Evolutionary conservation across 2,329 filamentous ascomycete species (phyloP), one percentile per base, ranked within the genome.

Genomic region (Monilinia fructigena): DNA sequence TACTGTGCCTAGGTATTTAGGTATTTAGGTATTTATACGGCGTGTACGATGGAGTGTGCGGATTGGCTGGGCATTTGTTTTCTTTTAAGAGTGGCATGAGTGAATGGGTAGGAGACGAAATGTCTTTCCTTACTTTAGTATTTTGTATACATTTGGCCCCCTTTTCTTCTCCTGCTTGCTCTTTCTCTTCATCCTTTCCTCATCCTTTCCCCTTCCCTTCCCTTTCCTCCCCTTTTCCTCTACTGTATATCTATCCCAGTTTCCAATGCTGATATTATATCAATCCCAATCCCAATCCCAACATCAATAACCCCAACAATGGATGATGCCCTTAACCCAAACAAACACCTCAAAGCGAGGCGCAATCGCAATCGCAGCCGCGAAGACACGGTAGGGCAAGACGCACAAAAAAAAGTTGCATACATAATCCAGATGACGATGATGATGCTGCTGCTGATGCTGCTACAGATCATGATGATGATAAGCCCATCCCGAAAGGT

Each of bases 311-410:
- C 31, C 31, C 31, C 31, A 35, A 35, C 31, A 4, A 16, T 42
- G 40, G 40, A 45, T 14, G 40, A 45, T 14, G 12, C 40, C 40
- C 12, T 3, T 1, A 45, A 45, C 40, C 11, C 2, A 18, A 14
- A 2, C 16, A 7, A 42, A 42, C 40, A 47, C 7, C 45, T 5
- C 18, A 47, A 47, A 47, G 45, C 31, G 31, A 35, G 5, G 45
- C 16, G 40, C n/a, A 58, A 58, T 38, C 55, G 38, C 55, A 28
- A 58, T 58, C 55, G 38, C 38, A 58, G 38, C 38, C 55, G 55
- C 55, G 38, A 45, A n/a, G 31, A 6, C 31, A 35, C 7, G 31
- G 31, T 35, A 12, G 40, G 16, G 40, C 40, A 42, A 20, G 16
- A n/a, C 23, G 45, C 31, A 31, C 31, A 40, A 20, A 47, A 58